Evolutionary conservation across 106 monocot genomes (phyloP).

Genomic region (Dendrobium huoshanense): DNA sequence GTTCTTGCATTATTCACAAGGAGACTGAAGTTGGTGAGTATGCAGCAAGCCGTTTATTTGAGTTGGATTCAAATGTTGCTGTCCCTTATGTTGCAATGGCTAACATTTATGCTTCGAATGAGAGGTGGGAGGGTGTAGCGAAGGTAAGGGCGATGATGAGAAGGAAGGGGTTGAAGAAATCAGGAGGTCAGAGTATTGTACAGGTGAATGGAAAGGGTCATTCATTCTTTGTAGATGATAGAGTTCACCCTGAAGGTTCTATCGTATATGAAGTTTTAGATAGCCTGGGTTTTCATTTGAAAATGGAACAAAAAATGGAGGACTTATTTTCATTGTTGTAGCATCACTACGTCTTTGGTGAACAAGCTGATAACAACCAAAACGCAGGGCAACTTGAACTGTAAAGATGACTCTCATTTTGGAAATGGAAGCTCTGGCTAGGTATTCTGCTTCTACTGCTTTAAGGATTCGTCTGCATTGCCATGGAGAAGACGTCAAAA

Average conservation of each 20-base stretch:
- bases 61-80: slow-evolving; percentile 21
- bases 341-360: too few species aligned
- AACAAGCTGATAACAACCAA: too few species aligned
- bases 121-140: slow-evolving; percentile 36
- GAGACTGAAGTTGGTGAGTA: slow-evolving; percentile 26
- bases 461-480: too few species aligned
- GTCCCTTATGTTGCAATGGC: slow-evolving; percentile 34
- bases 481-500: too few species aligned
- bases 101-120: slow-evolving; percentile 27
- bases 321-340: too few species aligned
- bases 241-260: slow-evolving; percentile 18
- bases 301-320: not conserved
- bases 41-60: slow-evolving; percentile 20
- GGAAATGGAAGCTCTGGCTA: too few species aligned
- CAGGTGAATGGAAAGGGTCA: slow-evolving; percentile 21
- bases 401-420: too few species aligned
- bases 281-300: slow-evolving; percentile 23
- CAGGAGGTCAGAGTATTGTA: slow-evolving; percentile 23
- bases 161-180: slow-evolving; percentile 20
- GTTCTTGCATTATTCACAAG: slow-evolving; percentile 23
- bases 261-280: slow-evolving; percentile 17
- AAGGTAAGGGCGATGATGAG: slow-evolving; percentile 22
- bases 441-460: too few species aligned
- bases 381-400: too few species aligned
- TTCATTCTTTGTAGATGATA: slow-evolving; percentile 25